phyloP scores from a whole-genome alignment of 2,329 filamentous ascomycete species.

The Fusarium devonianum region DNA sequence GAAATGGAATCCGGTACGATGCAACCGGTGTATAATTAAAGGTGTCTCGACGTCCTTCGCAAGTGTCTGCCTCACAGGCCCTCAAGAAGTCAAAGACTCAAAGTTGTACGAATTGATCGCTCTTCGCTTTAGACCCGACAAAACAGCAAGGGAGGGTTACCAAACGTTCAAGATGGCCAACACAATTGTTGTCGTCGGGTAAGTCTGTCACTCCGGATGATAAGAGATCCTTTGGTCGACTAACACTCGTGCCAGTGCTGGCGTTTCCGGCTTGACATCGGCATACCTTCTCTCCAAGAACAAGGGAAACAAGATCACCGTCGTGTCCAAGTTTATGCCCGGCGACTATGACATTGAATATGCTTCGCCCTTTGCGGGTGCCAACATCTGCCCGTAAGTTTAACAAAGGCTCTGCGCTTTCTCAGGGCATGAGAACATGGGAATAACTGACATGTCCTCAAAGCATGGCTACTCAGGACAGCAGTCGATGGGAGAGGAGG shows the following conservation, averaged over 20 bases:
- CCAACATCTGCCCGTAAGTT: conserved; percentile 76
- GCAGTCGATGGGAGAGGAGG: conserved; percentile 64
- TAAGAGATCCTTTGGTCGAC: background rate
- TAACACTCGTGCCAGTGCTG: conserved; percentile 47
- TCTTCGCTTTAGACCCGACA: no score
- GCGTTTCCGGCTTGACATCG: conserved; percentile 60
- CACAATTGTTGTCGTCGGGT: conserved; percentile 48
- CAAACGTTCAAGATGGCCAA: conserved; percentile 41
- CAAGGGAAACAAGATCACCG: conserved; percentile 62
- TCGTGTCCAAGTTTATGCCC: conserved; percentile 89
- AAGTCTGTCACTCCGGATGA: conserved; percentile 16
- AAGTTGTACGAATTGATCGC: no score
- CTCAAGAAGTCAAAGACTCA: no score
- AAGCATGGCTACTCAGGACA: conserved; percentile 54
- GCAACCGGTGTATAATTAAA: conserved; percentile 22
- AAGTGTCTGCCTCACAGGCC: background rate
- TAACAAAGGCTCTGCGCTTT: background rate
- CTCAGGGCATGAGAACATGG: no score
- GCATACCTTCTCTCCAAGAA: conserved; percentile 57
- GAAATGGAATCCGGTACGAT: conserved; percentile 17
- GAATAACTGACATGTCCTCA: background rate
- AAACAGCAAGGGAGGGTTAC: no score
- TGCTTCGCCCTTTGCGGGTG: conserved; percentile 87
- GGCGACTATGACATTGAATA: conserved; percentile 94
- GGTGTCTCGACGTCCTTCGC: conserved; percentile 13